Conservation (phyloP, 441 rosid species). For the Lepidium campestre region DNA sequence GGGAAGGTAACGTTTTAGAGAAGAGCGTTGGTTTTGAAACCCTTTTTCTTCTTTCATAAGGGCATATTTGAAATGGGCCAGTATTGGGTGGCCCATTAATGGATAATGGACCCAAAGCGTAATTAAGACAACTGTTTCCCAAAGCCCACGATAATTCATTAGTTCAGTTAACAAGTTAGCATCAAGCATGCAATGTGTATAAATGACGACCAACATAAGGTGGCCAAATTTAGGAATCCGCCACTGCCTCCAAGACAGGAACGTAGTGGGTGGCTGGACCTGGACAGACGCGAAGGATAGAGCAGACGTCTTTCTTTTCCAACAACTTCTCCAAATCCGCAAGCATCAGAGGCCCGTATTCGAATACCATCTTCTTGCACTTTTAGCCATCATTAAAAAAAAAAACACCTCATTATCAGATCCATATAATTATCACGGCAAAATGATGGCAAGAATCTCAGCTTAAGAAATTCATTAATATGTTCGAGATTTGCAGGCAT, state of each 20-base stretch:
- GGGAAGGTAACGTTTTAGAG: no score
- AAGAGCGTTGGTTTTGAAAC: no score
- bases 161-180: background rate
- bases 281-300: conserved; percentile 55
- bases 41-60: background rate
- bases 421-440: background rate
- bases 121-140: background rate
- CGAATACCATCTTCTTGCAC: conserved; percentile 81
- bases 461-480: background rate
- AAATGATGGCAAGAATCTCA: background rate
- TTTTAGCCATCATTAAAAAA: conserved; percentile 11
- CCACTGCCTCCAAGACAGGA: conserved; percentile 2
- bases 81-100: background rate
- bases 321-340: conserved; percentile 62
- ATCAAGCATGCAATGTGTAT: background rate
- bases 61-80: background rate
- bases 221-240: conserved; percentile 17
- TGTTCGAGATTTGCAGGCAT: background rate
- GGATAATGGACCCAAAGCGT: background rate
- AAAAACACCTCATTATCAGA: background rate
- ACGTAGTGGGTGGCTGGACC: background rate
- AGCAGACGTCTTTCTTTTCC: conserved; percentile 62
- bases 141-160: background rate
- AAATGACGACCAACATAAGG: background rate
- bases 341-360: conserved; percentile 80